Evolutionary conservation across 768 basidiomycete genomes (phyloP), one percentile per base, ranked within the genome.

Genomic region (Pleurotus platypus): DNA sequence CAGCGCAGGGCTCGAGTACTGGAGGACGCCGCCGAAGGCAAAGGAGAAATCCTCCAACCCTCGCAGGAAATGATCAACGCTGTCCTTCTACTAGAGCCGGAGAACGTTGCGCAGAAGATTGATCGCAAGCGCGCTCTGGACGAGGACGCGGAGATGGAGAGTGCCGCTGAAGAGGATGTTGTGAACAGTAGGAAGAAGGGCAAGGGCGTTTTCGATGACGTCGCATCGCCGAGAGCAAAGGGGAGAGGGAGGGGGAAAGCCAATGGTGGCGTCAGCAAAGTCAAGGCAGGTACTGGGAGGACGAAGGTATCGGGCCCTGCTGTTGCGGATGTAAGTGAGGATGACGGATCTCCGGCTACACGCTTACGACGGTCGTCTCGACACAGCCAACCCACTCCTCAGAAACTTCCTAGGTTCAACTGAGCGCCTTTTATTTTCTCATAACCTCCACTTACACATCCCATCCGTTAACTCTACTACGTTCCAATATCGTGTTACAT

Each of bases 31-130:
- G 77, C 72, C 4, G 79, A 81, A 43, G 67, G 68, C 2, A 77
- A 80, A 46, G 66, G 67, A 2, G 76, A 70, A 1, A 70, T 82
- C 7, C 73, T 75, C 0, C 78, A 82, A 59, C 84, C 84, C 18
- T 79, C 82, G 22, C 75, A 72, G 68, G 83, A 87, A 63, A 83
- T 87, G 80, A 73, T 84, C 35, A 68, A 74, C 46, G 75, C 72
- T 11, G 66, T 60, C 22, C 63, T 70, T 49, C 72, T 70, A 56
- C 62, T 67, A 57, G 66, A 66, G 30, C 58, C 49, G 30, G 45
- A 37, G 55, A 15, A 35, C 40, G 22, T 4, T 22, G 56, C 54
- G 49, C 55, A 57, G 13, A 72, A 68, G 47, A 72, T 67, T 24
- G 61, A 60, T 46, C 72, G 72, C 40, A 82, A 80, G 64, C 77